Evolutionary conservation across 2,329 filamentous ascomycete species (phyloP), one percentile per base, ranked within the genome.

Genomic region (Colletotrichum liriopes): DNA sequence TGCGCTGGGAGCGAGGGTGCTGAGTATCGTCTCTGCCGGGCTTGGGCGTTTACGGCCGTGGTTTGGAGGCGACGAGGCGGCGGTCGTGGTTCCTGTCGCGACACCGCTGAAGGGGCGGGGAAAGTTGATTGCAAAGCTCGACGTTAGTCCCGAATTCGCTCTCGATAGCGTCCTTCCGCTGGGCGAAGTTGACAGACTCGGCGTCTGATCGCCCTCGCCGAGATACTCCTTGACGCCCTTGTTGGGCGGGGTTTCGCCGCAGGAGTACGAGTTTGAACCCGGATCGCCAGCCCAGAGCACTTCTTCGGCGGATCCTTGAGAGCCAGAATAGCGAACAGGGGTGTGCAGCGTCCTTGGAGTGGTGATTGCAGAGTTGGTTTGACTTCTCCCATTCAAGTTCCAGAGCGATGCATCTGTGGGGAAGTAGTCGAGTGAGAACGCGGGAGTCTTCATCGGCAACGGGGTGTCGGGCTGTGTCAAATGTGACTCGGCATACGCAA

Each of bases 361-460:
- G 3, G 88, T 89, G 23, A 87, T 82, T 16, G 81, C 86, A 1
- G 90, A 91, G 73, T 86, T 87, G 18, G 83, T 84, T 51, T 87
- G 86, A 67, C 87, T 90, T 70, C 84, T 86, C 62, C 84, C 83
- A 74, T 87, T 85, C 32, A 84, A 78, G 41, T 84, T 85, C 89
- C 88, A 90, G 16, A 87, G 81, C 1, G 86, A 85, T 2, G 85
- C 86, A 72, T 91, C 87, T 0, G 86, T 88, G 1, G 91, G 90
- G 73, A 92, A 92, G 76, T 93, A 93, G 71, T 92, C 90, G 2
- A 93, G 81, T 0, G 91, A 92, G 76, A 92, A 93, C 0, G 90
- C 89, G 0, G 89, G 90, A 0, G 89, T 90, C 78, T 92, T 92
- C 83, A 92, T 86, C 3, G 90, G 87, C 18, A 93, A 82, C 9